A percentile compares a stretch with the other conserved stretches of the same genome.
These are phyloP conservation scores for Eutrema heterophyllum DNA, from an alignment of 345 rosid genomes.

Conservation along the genomic window DNA sequence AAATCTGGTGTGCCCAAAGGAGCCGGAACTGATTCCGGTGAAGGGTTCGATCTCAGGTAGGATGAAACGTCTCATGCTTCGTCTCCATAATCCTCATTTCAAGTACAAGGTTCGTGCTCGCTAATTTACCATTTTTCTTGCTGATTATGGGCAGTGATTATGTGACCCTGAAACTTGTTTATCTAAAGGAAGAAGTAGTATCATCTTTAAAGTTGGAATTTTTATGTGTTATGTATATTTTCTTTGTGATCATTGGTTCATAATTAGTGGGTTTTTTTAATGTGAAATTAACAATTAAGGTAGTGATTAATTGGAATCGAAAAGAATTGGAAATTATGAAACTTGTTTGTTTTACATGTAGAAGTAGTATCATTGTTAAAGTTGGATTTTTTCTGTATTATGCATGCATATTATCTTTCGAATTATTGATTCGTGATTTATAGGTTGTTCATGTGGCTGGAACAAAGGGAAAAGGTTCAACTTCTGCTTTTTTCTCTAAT, in stretches of 20 bases:
- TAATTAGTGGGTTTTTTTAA: not conserved
- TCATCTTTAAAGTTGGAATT: too few relatives aligned
- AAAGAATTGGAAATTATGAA: too few relatives aligned
- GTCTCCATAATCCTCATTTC: slow-evolving; percentile 74
- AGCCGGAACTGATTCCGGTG: too few relatives aligned
- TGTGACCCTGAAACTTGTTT: not conserved
- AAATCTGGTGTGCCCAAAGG: too few relatives aligned
- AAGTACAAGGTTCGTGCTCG: slow-evolving; percentile 55
- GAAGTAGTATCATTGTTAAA: too few relatives aligned
- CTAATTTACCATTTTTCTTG: not conserved
- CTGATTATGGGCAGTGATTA: not conserved
- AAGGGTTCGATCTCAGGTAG: slow-evolving; percentile 46
- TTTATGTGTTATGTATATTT: too few relatives aligned
- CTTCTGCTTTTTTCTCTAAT: slow-evolving; percentile 76
- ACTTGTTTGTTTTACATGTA: too few relatives aligned
- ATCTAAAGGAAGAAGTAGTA: not conserved
- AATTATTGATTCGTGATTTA: not conserved
- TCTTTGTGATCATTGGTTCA: too few relatives aligned
- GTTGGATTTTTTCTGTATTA: too few relatives aligned
- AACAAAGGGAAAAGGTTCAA: slow-evolving; percentile 93
- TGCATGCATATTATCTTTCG: too few relatives aligned
- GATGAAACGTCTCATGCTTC: slow-evolving; percentile 68
- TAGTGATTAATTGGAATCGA: not conserved
- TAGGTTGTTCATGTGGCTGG: slow-evolving; percentile 89
- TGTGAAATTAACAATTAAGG: not conserved